Conservation (phyloP, 2,329 filamentous ascomycete genomes). For the Coniochaeta prunicola region DNA sequence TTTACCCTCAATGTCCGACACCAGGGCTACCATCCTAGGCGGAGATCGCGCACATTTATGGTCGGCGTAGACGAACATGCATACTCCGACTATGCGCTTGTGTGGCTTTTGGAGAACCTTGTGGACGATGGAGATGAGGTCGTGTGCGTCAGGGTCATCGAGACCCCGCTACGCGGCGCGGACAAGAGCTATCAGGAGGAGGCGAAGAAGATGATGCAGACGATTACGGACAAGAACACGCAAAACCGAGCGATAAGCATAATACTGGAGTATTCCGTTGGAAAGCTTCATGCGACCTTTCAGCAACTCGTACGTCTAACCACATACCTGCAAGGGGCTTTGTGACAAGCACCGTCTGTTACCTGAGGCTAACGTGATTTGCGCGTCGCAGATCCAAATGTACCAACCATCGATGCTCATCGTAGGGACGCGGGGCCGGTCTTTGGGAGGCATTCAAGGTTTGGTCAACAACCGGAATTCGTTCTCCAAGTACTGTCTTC, state of each 20-base stretch:
- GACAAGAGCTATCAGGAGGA: slow-evolving; percentile 68
- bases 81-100: slow-evolving; percentile 85
- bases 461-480: slow-evolving; percentile 71
- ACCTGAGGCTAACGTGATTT: not conserved
- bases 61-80: slow-evolving; percentile 87
- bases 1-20: slow-evolving; percentile 82
- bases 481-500: slow-evolving; percentile 89
- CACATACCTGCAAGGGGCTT: not conserved
- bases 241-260: slow-evolving; percentile 78
- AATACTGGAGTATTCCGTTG: slow-evolving; percentile 79
- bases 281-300: slow-evolving; percentile 84
- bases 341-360: not conserved
- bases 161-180: slow-evolving; percentile 69
- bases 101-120: slow-evolving; percentile 87
- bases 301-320: slow-evolving; percentile 67
- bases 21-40: slow-evolving; percentile 73
- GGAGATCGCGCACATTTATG: slow-evolving; percentile 80
- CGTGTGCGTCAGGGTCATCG: slow-evolving; percentile 80
- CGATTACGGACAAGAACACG: slow-evolving; percentile 70
- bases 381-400: slow-evolving; percentile 63
- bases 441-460: slow-evolving; percentile 77
- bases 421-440: slow-evolving; percentile 80
- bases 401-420: slow-evolving; percentile 89
- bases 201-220: slow-evolving; percentile 65
- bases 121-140: slow-evolving; percentile 93